Base-by-base conservation (phyloP, 371 early-diverging fungal genomes). In the Syncephalastrum contaminatum region DNA sequence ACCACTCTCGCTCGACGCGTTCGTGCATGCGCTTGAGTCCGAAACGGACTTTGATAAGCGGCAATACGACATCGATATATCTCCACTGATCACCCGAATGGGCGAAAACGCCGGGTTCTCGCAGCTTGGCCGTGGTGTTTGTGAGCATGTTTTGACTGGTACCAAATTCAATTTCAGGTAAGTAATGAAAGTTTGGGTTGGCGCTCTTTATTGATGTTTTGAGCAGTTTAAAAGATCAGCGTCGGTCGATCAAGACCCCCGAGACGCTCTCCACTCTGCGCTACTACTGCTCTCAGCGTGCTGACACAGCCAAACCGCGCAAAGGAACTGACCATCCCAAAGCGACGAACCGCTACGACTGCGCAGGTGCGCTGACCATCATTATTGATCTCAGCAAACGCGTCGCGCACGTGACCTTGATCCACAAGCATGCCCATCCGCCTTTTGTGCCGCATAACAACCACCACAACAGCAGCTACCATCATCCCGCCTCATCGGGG, bases 81-180 rank as follows among this genome's bases (percentile, higher is more conserved):
- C 41, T 4, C 63, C 69, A 0, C 49, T 77, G 25, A 70, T 77
- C 16, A 44, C 51, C 39, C 55, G 46, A 2, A 53, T 64, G 54
- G 63, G 61, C 2, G 72, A 70, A 25, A 58, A 54, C 8, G 60
- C 72, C 3, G 67, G 65, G n/a, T 76, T 76, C 47, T 72, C 78
- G 4, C 72, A 77, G 51, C 30, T 77, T 8, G 78, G 78, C n/a
- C 66, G 78, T 51, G 65, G 61, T 7, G 66, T 77, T 14, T 77
- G 78, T 49, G 78, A 74, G 51, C 65, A 60, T 24, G 69, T 77
- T 19, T 56, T 77, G 21, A 62, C 63, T 44, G 78, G 78, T 20
- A 77, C 78, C 15, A 70, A 67, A 15, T 77, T 72, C 55, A 77
- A 77, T 44, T 77, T 77, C 30, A 77, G 78, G 78, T 72, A 72